phyloP scores from a whole-genome alignment of 2,329 filamentous ascomycete species.

The Colletotrichum kahawae region DNA sequence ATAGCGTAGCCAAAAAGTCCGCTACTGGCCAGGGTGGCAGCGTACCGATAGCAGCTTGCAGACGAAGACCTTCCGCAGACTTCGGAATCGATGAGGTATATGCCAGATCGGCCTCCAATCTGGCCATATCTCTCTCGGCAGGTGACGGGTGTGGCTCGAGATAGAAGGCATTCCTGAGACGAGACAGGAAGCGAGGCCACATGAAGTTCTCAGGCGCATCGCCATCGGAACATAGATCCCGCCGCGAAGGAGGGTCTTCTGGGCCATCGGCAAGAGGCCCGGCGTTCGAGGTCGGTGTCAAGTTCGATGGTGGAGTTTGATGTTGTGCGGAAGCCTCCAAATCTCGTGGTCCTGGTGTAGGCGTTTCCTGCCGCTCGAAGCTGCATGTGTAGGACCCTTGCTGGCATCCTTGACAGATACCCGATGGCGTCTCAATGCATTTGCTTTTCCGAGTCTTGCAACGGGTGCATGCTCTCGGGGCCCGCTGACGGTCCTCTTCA shows the following conservation, averaged over 20 bases:
- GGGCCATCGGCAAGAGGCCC: not conserved
- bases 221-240: slow-evolving; percentile 15
- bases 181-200: slow-evolving; percentile 31
- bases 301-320: slow-evolving; percentile 3
- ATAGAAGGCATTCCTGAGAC: slow-evolving; percentile 31
- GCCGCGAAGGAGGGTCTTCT: not conserved
- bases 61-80: slow-evolving; percentile 22
- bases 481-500: slow-evolving; percentile 37
- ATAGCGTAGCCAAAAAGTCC: slow-evolving; percentile 29
- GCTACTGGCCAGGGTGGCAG: slow-evolving; percentile 30
- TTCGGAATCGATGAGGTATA: slow-evolving; percentile 10
- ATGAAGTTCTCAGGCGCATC: slow-evolving; percentile 24
- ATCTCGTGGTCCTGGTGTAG: not conserved
- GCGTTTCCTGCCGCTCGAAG: slow-evolving; percentile 9
- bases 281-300: not conserved
- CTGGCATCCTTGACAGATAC: slow-evolving; percentile 33
- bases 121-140: slow-evolving; percentile 25
- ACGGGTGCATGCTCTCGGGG: slow-evolving; percentile 35
- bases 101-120: slow-evolving; percentile 25
- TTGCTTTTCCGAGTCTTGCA: slow-evolving; percentile 39
- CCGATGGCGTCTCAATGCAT: slow-evolving; percentile 32
- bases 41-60: slow-evolving; percentile 25
- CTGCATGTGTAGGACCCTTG: slow-evolving; percentile 25
- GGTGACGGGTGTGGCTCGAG: slow-evolving; percentile 24
- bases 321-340: not conserved